Percentiles rank a stretch among this genome's conserved stretches.
phyloP scores from a whole-genome alignment of 192 early-diverging fungal species.

The Entomortierella parvispora region DNA sequence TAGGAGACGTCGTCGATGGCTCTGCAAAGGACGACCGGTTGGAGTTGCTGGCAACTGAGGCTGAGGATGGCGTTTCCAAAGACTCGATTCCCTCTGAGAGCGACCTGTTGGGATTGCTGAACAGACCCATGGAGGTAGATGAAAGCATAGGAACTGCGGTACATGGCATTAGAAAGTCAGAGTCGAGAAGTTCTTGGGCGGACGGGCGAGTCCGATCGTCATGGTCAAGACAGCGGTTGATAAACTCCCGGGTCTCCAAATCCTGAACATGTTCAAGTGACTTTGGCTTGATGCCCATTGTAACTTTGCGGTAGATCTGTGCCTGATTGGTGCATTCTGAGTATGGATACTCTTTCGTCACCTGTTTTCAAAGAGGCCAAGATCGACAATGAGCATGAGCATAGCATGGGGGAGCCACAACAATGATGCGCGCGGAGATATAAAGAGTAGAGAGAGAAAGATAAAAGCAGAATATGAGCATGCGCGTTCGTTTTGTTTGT shows the following conservation, averaged over 20 bases:
- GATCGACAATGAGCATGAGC: slow-evolving; percentile 10
- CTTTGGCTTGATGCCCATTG: slow-evolving; percentile 75
- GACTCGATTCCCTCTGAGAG: slow-evolving; percentile 9
- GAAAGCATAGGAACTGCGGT: slow-evolving; percentile 1
- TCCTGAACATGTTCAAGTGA: slow-evolving; percentile 72
- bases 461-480: no score
- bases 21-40: slow-evolving; percentile 16
- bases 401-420: neutral
- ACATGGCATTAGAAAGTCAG: slow-evolving; percentile 60
- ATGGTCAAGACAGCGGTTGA: slow-evolving; percentile 72
- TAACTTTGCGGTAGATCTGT: slow-evolving; percentile 86
- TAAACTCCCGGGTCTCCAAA: slow-evolving; percentile 70
- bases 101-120: slow-evolving; percentile 7
- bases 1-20: slow-evolving; percentile 8
- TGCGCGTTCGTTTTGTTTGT: neutral
- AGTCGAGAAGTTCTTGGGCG: slow-evolving; percentile 64
- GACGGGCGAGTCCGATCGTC: slow-evolving; percentile 65
- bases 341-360: slow-evolving; percentile 91
- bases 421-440: slow-evolving; percentile 5
- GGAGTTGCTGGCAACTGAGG: slow-evolving; percentile 5
- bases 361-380: slow-evolving; percentile 47
- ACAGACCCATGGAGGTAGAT: slow-evolving; percentile 5
- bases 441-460: no score
- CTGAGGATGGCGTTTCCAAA: slow-evolving; percentile 18
- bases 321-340: slow-evolving; percentile 85